Conservation (phyloP, 1,284 basidiomycete genomes). For the Ganoderma leucocontextum region DNA sequence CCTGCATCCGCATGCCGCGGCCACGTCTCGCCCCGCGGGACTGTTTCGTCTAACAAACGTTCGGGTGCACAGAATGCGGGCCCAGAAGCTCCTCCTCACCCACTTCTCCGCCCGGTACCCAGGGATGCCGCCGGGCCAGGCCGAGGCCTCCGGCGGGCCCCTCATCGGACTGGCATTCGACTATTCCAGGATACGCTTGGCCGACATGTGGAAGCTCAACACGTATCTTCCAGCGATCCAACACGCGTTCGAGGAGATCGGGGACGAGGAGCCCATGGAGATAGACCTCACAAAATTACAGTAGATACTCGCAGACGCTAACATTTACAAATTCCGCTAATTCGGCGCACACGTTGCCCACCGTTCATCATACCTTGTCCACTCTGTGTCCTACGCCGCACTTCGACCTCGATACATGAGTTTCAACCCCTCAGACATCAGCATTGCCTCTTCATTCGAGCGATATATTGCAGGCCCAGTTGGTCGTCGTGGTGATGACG, state of each 20-base stretch:
- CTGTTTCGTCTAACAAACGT: slow-evolving; percentile 6
- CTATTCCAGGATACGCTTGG: slow-evolving; percentile 74
- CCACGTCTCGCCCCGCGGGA: neutral
- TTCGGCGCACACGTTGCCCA: slow-evolving; percentile 12
- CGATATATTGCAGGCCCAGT: slow-evolving; percentile 18
- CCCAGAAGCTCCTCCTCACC: slow-evolving; percentile 85
- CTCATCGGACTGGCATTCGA: slow-evolving; percentile 85
- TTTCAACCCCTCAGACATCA: neutral
- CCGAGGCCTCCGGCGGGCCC: slow-evolving; percentile 31
- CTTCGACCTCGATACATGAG: slow-evolving; percentile 1
- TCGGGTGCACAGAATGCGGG: slow-evolving; percentile 73
- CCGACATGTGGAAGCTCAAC: slow-evolving; percentile 84
- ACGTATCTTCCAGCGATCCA: slow-evolving; percentile 79
- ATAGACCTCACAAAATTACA: slow-evolving; percentile 33
- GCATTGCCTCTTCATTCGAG: neutral
- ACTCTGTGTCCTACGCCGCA: neutral
- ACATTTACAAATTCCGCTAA: slow-evolving; percentile 19
- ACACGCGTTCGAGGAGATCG: slow-evolving; percentile 68
- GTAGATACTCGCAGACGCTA: slow-evolving; percentile 6
- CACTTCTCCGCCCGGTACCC: slow-evolving; percentile 97
- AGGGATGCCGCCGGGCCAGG: slow-evolving; percentile 67
- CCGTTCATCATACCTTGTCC: slow-evolving; percentile 9
- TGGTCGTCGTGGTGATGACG: slow-evolving; percentile 52
- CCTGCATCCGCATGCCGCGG: slow-evolving; percentile 5
- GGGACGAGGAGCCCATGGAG: slow-evolving; percentile 43